A percentile compares a stretch with the other conserved stretches of the same genome.
Evolutionary conservation across 2,329 filamentous ascomycete species (phyloP).

Genomic region (Exophiala sideris): DNA sequence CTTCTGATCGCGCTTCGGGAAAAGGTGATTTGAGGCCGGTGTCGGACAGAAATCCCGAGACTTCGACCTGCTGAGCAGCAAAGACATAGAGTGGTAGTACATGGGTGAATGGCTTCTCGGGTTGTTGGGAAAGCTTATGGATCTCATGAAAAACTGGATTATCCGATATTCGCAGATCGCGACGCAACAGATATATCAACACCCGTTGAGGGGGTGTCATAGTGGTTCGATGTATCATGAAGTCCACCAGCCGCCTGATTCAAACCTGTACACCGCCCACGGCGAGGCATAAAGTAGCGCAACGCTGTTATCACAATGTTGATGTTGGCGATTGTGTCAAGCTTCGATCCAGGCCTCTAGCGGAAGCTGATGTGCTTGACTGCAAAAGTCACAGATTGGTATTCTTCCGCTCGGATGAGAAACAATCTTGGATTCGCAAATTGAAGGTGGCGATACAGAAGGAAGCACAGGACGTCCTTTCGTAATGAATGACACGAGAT

Average conservation of each 20-base stretch:
- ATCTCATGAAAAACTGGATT: constrained; percentile 68
- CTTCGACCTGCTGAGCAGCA: constrained; percentile 66
- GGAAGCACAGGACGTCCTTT: no score
- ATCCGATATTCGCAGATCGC: constrained; percentile 69
- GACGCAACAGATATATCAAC: constrained; percentile 68
- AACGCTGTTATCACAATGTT: no score
- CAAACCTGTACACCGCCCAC: background rate
- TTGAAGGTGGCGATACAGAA: no score
- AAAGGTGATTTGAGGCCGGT: constrained; percentile 55
- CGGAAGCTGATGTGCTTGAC: no score
- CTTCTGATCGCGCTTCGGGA: constrained; percentile 62
- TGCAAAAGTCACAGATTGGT: no score
- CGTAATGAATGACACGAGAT: no score
- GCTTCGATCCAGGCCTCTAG: no score
- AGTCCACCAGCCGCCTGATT: background rate
- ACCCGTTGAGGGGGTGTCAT: constrained; percentile 42
- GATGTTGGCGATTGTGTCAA: no score
- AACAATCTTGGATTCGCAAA: no score
- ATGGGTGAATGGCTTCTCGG: constrained; percentile 54
- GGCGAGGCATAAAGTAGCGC: background rate
- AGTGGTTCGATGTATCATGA: background rate
- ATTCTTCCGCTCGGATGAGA: no score
- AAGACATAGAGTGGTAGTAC: constrained; percentile 70
- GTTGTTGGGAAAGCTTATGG: constrained; percentile 47
- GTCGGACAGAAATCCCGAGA: constrained; percentile 67